phyloP scores from a whole-genome alignment of 176 grass and related monocot species.

The Carex scoparia region DNA sequence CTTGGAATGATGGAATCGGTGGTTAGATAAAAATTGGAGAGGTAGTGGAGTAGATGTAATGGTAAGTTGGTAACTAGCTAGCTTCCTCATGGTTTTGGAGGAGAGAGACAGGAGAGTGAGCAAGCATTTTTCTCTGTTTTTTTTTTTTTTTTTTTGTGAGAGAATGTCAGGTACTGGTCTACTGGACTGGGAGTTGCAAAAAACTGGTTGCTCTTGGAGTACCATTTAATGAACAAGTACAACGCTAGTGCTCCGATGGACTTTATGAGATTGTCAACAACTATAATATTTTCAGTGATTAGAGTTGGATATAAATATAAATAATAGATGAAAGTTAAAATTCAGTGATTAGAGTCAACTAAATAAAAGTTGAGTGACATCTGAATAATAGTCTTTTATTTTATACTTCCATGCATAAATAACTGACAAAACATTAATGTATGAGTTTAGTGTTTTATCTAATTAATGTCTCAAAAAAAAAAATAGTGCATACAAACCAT shows the following conservation, averaged over 20 bases:
- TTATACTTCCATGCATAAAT: no score
- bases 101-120: background rate
- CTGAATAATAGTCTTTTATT: no score
- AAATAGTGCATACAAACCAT: no score
- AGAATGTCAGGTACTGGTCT: conserved; percentile 7
- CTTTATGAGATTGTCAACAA: background rate
- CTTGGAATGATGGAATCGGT: conserved; percentile 1
- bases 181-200: background rate
- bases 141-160: background rate
- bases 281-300: no score
- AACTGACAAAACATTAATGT: no score
- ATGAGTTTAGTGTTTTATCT: no score
- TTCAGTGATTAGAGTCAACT: no score
- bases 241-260: background rate
- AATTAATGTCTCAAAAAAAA: no score
- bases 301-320: no score
- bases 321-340: no score
- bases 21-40: conserved; percentile 14
- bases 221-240: background rate
- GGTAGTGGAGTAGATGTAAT: conserved; percentile 4
- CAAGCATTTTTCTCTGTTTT: background rate
- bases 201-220: conserved; percentile 2
- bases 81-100: conserved; percentile 5
- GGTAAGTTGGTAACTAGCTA: background rate
- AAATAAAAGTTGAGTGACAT: no score